phyloP scores from a whole-genome alignment of 2,329 filamentous ascomycete species.

The Calonectria crousiana region DNA sequence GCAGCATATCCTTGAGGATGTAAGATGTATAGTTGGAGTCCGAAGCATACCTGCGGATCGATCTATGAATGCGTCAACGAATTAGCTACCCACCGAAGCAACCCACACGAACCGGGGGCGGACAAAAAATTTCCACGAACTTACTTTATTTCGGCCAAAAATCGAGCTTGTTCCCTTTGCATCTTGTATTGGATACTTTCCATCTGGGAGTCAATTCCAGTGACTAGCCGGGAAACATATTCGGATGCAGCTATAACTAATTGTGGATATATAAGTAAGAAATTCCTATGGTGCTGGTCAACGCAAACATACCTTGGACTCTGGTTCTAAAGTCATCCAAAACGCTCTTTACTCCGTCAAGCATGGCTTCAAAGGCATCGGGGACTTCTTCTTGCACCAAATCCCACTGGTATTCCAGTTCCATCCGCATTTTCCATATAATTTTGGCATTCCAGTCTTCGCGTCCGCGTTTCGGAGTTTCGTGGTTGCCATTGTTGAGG shows the following conservation, averaged over 20 bases:
- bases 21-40: conserved; percentile 31
- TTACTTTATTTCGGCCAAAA: conserved; percentile 24
- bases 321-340: background rate
- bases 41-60: conserved; percentile 25
- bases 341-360: background rate
- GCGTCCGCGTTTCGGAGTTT: conserved; percentile 26
- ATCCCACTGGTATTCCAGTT: conserved; percentile 44
- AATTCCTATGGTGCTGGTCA: background rate
- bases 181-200: conserved; percentile 19
- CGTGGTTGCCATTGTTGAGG: conserved; percentile 42
- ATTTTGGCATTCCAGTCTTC: conserved; percentile 49
- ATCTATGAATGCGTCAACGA: background rate
- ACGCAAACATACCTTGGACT: background rate
- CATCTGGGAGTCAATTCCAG: background rate
- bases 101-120: too few species aligned
- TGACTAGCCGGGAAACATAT: background rate
- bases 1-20: conserved; percentile 31
- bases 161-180: background rate
- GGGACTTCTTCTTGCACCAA: conserved; percentile 45
- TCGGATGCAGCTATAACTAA: background rate
- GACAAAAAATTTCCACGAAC: too few species aligned
- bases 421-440: conserved; percentile 48
- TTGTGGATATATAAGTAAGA: background rate
- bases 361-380: conserved; percentile 4
- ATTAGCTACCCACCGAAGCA: background rate